Evolutionary conservation across 2,329 filamentous ascomycete genomes (phyloP), one percentile per base, ranked within the genome.

Genomic region (Truncatella angustata): DNA sequence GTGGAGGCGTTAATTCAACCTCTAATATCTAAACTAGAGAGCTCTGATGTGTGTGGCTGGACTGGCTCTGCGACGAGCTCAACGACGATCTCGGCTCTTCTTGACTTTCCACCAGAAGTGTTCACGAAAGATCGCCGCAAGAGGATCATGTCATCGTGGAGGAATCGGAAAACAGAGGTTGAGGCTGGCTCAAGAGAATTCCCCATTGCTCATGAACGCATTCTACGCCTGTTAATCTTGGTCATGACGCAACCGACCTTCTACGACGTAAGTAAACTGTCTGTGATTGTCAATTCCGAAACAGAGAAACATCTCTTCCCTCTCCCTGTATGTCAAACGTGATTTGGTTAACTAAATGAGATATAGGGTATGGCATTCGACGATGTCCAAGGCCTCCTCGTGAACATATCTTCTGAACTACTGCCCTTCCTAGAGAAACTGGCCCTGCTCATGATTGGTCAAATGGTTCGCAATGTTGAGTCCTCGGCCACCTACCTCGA

Each of bases 211-310:
- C n/a, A 59, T 7, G 43, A 52, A 20, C 53, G 57, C 2, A 49
- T 66, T 24, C 54, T 67, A 34, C 57, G 62, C n/a, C 34, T 68
- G 28, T 51, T 68, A 18, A 54, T 62, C 3, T 58, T 55, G 47
- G 56, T 68, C 11, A 63, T 65, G 58, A 58, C 61, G 50, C 65
- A 67, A 46, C 63, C 63, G 18, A 68, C 64, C 9, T 66, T 66
- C 44, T 68, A 67, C 43, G 60, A 64, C 40, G 66, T 67, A 52
- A 35, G 56, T 56, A 30, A 4, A 24, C 4, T 54, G n/a, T n/a
- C n/a, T n/a, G n/a, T n/a, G n/a, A n/a, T n/a, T n/a, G n/a, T n/a
- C n/a, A n/a, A n/a, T n/a, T n/a, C n/a, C n/a, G n/a, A n/a, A n/a
- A n/a, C n/a, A n/a, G n/a, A n/a, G n/a, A n/a, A n/a, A n/a, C 46